phyloP scores from a whole-genome alignment of 1,139 yeast species.

The Candida sojae region DNA sequence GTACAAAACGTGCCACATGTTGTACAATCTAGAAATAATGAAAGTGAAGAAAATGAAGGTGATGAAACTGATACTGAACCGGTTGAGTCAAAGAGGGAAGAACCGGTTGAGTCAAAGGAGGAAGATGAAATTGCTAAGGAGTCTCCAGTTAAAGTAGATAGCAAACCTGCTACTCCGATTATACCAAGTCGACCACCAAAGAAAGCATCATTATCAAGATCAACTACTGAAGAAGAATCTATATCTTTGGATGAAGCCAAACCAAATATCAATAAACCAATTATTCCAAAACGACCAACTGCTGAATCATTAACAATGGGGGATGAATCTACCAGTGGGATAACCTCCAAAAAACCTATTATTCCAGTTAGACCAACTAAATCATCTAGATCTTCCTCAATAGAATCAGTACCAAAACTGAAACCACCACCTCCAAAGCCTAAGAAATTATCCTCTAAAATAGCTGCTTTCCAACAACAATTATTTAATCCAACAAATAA shows the following conservation, averaged over 20 bases:
- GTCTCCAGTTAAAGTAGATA: neutral
- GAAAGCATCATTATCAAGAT: slow-evolving; percentile 10
- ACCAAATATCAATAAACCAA: neutral
- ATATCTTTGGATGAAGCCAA: neutral
- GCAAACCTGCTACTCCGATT: slow-evolving; percentile 6
- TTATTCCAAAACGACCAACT: slow-evolving; percentile 14
- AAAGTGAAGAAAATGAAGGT: neutral
- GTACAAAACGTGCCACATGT: neutral
- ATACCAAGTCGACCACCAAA: slow-evolving; percentile 14
- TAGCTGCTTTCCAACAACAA: slow-evolving; percentile 73
- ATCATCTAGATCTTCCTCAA: slow-evolving; percentile 5
- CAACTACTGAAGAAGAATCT: slow-evolving; percentile 6
- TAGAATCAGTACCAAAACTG: slow-evolving; percentile 13
- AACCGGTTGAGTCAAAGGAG: neutral
- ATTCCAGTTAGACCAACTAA: slow-evolving; percentile 15
- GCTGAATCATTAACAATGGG: slow-evolving; percentile 1
- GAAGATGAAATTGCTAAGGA: slow-evolving; percentile 9
- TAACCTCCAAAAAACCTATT: neutral
- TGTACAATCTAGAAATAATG: neutral
- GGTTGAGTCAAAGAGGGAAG: neutral
- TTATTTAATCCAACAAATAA: slow-evolving; percentile 30
- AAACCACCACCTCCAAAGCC: slow-evolving; percentile 69
- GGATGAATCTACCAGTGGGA: neutral
- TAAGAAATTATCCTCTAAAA: slow-evolving; percentile 72
- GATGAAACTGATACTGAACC: neutral